Conservation (phyloP, 495 filamentous ascomycete species). For the Cairneyella variabilis region DNA sequence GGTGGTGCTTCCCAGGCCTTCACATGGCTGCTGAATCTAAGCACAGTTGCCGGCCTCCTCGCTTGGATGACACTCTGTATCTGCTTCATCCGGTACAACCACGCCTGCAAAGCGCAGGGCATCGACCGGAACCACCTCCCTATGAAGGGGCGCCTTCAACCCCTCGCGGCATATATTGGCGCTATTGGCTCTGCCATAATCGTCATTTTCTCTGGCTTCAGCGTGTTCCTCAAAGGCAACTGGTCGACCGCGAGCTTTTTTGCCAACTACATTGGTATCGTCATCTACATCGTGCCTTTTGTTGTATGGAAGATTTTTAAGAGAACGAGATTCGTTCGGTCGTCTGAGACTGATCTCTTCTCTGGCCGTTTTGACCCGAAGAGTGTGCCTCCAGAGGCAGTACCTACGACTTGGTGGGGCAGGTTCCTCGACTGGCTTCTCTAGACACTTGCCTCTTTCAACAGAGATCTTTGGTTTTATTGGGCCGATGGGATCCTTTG, state of each 20-base stretch:
- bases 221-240: conserved; percentile 44
- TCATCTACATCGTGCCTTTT: conserved; percentile 45
- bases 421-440: too few species aligned
- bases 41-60: conserved; percentile 47
- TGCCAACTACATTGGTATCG: conserved; percentile 48
- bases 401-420: too few species aligned
- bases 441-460: too few species aligned
- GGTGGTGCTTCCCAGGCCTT: conserved; percentile 54
- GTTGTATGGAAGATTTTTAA: conserved; percentile 48
- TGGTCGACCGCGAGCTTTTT: conserved; percentile 43
- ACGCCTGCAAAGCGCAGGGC: conserved; percentile 52
- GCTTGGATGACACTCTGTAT: conserved; percentile 39
- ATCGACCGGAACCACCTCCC: conserved; percentile 45
- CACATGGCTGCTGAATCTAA: conserved; percentile 54
- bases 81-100: conserved; percentile 29
- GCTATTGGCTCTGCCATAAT: conserved; percentile 39
- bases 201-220: conserved; percentile 44
- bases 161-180: conserved; percentile 46
- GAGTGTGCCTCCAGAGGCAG: too few species aligned
- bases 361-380: conserved; percentile 58
- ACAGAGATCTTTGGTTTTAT: too few species aligned
- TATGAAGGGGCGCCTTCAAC: conserved; percentile 49
- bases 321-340: conserved; percentile 43
- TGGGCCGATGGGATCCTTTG: too few species aligned
- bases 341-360: conserved; percentile 52